These are phyloP conservation scores for Heimioporus sp. DNA, from an alignment of 768 basidiomycete species.

Conservation along the genomic window DNA sequence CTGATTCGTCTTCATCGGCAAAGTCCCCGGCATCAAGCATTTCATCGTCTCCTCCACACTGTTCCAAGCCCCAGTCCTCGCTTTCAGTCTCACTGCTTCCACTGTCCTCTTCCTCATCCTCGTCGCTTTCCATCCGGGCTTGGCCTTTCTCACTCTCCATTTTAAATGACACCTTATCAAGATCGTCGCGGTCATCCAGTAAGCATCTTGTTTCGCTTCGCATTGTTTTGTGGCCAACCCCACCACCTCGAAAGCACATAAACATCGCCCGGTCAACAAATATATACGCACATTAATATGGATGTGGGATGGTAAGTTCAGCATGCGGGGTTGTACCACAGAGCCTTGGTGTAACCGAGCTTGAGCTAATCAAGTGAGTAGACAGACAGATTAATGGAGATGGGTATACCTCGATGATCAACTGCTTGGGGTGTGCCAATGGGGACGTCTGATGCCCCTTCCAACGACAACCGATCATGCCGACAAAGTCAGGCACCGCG, in stretches of 20 bases:
- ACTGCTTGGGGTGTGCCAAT: slow-evolving; percentile 40
- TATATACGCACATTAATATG: background rate
- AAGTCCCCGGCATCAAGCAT: no score
- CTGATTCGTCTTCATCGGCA: no score
- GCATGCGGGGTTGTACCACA: slow-evolving; percentile 69
- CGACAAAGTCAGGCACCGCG: no score
- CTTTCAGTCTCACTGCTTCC: no score
- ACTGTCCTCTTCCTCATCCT: no score
- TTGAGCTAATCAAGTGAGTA: slow-evolving; percentile 44
- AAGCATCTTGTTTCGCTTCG: no score
- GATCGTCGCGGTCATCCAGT: no score
- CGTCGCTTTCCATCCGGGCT: no score
- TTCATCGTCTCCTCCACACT: no score
- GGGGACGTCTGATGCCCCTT: slow-evolving; percentile 34
- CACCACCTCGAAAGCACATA: background rate
- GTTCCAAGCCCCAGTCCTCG: no score
- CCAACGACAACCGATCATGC: slow-evolving; percentile 40
- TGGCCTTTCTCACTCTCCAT: no score
- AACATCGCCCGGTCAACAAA: background rate
- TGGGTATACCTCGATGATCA: slow-evolving; percentile 35
- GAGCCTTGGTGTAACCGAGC: slow-evolving; percentile 53
- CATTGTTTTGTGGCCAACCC: background rate
- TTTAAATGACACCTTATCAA: no score
- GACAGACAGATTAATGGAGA: background rate
- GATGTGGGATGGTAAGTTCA: slow-evolving; percentile 19